A percentile compares a stretch with the other conserved stretches of the same genome.
Evolutionary conservation across 768 basidiomycete species (phyloP).

Genomic region (Naganishia vishniacii): DNA sequence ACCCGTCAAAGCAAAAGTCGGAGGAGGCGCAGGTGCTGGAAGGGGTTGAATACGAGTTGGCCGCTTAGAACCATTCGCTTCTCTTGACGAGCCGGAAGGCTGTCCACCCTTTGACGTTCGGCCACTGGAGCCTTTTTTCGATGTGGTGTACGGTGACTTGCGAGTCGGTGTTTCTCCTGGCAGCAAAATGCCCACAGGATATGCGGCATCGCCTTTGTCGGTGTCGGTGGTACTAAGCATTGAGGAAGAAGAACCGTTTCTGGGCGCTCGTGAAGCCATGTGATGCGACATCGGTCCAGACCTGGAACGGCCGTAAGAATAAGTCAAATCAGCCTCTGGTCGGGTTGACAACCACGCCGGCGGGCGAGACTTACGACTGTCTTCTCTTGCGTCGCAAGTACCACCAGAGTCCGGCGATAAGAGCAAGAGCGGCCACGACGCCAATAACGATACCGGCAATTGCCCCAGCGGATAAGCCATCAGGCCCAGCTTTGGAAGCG

Average conservation of each 20-base stretch:
- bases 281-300: background rate
- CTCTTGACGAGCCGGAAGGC: background rate
- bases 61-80: background rate
- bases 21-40: background rate
- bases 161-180: conserved; percentile 10
- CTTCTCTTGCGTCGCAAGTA: conserved; percentile 18
- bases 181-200: background rate
- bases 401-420: conserved; percentile 27
- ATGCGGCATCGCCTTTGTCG: conserved; percentile 1
- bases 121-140: background rate
- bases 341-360: background rate
- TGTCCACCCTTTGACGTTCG: background rate
- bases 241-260: background rate
- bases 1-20: background rate
- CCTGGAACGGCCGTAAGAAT: background rate
- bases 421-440: conserved; percentile 26
- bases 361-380: background rate
- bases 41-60: background rate
- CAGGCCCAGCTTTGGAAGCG: conserved; percentile 19
- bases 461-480: conserved; percentile 31
- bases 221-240: background rate
- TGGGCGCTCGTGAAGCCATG: background rate
- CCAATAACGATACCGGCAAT: conserved; percentile 41
- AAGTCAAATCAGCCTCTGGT: too few relatives aligned
- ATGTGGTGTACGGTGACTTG: background rate